phyloP scores from a whole-genome alignment of 768 basidiomycete species.

The Pholiota conissans region DNA sequence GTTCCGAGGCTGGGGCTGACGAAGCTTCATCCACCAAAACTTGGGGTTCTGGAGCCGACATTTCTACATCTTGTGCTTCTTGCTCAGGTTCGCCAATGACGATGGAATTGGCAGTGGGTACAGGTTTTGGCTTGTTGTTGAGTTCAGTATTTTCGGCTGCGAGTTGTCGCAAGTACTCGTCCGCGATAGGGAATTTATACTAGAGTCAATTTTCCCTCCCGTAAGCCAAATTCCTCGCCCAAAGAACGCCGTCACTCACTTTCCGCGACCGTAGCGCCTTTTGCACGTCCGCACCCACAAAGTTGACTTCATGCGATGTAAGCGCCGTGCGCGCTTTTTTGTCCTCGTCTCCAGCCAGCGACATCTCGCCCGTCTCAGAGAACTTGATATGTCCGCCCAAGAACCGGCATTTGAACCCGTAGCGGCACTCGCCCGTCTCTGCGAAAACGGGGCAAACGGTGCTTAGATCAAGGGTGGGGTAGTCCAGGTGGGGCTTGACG shows the following conservation, averaged over 20 bases:
- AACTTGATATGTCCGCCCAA: slow-evolving; percentile 68
- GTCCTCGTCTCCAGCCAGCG: slow-evolving; percentile 54
- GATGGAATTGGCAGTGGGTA: slow-evolving; percentile 22
- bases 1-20: background rate
- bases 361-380: slow-evolving; percentile 43
- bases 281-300: slow-evolving; percentile 53
- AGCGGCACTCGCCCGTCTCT: slow-evolving; percentile 74
- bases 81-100: slow-evolving; percentile 42
- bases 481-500: slow-evolving; percentile 25
- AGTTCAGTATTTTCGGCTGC: slow-evolving; percentile 34
- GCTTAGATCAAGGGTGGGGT: slow-evolving; percentile 43
- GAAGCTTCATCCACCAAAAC: background rate
- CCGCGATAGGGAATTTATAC: slow-evolving; percentile 67
- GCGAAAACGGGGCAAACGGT: slow-evolving; percentile 67
- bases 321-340: slow-evolving; percentile 50
- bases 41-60: slow-evolving; percentile 9
- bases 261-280: slow-evolving; percentile 68
- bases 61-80: slow-evolving; percentile 27
- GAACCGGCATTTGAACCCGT: slow-evolving; percentile 89
- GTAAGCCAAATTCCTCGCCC: too few species aligned
- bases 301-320: slow-evolving; percentile 68
- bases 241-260: slow-evolving; percentile 36
- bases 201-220: slow-evolving; percentile 28
- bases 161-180: slow-evolving; percentile 59
- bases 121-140: slow-evolving; percentile 23